phyloP scores from a whole-genome alignment of 495 filamentous ascomycete species.

The Immersiella caudata region DNA sequence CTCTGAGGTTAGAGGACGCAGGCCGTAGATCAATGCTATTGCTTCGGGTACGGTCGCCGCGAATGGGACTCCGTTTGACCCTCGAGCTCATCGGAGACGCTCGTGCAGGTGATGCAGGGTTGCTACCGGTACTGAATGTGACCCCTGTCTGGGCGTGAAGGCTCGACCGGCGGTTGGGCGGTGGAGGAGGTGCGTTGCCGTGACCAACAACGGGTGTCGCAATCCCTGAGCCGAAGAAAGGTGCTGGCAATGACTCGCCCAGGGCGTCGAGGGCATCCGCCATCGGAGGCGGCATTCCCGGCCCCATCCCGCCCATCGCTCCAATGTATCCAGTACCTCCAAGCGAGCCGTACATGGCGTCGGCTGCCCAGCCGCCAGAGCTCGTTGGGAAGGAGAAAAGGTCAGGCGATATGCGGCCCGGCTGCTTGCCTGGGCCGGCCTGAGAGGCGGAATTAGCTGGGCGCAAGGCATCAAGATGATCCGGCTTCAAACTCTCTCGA shows the following conservation, averaged over 20 bases:
- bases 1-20: constrained; percentile 13
- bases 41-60: constrained; percentile 36
- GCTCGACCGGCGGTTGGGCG: constrained; percentile 49
- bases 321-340: constrained; percentile 42
- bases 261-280: constrained; percentile 45
- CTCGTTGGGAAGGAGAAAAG: constrained; percentile 50
- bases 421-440: constrained; percentile 22
- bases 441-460: constrained; percentile 34
- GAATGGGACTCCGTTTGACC: constrained; percentile 32
- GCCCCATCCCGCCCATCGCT: constrained; percentile 32
- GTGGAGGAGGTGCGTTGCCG: constrained; percentile 35
- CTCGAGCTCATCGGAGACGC: constrained; percentile 29
- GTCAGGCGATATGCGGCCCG: constrained; percentile 43
- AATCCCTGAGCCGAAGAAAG: constrained; percentile 34
- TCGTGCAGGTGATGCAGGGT: constrained; percentile 25
- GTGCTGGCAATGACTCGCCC: constrained; percentile 36
- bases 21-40: constrained; percentile 42
- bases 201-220: constrained; percentile 20
- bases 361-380: constrained; percentile 43
- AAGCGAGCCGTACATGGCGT: constrained; percentile 47
- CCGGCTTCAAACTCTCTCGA: constrained; percentile 46
- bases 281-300: constrained; percentile 29
- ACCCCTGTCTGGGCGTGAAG: constrained; percentile 43
- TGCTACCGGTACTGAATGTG: constrained; percentile 20
- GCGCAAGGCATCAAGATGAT: constrained; percentile 21